These are phyloP conservation scores for Ganoderma resinaceum DNA, from an alignment of 1,284 basidiomycete species.

Conservation along the genomic window DNA sequence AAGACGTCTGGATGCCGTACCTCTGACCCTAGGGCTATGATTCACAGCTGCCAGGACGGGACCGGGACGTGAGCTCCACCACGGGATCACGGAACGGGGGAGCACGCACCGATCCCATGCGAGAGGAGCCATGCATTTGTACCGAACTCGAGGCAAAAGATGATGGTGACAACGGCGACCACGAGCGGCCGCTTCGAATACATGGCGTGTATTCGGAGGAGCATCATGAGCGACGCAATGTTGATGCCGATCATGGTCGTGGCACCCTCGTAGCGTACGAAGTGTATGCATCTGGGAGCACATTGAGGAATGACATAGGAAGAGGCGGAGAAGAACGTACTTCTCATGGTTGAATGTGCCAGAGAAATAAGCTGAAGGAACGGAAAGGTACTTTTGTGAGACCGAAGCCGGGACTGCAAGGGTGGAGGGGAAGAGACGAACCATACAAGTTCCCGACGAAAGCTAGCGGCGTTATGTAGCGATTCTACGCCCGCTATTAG, in stretches of 20 bases:
- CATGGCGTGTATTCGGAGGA: constrained; percentile 56
- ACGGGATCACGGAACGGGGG: not conserved
- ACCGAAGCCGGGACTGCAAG: not conserved
- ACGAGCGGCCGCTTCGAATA: constrained; percentile 47
- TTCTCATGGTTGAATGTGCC: constrained; percentile 45
- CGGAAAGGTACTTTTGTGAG: not conserved
- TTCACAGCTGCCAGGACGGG: constrained; percentile 21
- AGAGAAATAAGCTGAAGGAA: constrained; percentile 50
- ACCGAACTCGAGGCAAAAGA: constrained; percentile 50
- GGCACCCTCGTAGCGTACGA: constrained; percentile 58
- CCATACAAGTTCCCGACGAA: constrained; percentile 58
- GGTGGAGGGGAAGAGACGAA: constrained; percentile 28
- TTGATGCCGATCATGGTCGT: constrained; percentile 58
- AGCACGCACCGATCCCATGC: constrained; percentile 28
- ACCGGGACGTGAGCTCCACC: not conserved
- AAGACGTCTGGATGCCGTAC: constrained; percentile 2
- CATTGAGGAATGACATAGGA: not conserved
- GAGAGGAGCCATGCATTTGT: constrained; percentile 57
- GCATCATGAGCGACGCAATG: constrained; percentile 61
- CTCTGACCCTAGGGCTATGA: constrained; percentile 20
- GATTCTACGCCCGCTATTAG: constrained; percentile 43
- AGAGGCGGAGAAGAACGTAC: constrained; percentile 37
- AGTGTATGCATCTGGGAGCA: constrained; percentile 48
- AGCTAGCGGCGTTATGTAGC: constrained; percentile 57
- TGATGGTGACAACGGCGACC: constrained; percentile 43